Percentiles rank a stretch among this genome's conserved stretches.
Conservation (phyloP, 257 asterid species). For the Penstemon newberryi region DNA sequence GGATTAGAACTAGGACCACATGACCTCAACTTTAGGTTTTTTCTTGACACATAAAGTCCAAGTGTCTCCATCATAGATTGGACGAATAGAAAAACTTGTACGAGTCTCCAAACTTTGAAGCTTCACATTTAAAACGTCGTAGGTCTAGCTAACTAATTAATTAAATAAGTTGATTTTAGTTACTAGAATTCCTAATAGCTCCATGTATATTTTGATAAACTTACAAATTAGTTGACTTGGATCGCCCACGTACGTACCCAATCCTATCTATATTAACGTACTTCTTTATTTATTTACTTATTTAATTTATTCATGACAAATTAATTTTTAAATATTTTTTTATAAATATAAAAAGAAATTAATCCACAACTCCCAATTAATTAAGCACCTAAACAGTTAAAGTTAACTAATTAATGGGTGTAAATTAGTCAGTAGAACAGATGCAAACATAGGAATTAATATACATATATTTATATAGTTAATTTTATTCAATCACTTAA, state of each 20-base stretch:
- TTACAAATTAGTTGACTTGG: not conserved
- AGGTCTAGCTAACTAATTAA: not conserved
- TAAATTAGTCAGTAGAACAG: not conserved
- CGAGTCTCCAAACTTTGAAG: not conserved
- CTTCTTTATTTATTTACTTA: too few species aligned
- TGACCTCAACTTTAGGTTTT: not conserved
- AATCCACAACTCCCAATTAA: not conserved
- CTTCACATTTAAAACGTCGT: conserved; percentile 6
- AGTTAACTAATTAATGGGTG: too few species aligned
- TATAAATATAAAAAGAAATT: too few species aligned
- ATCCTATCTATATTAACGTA: too few species aligned
- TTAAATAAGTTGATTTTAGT: too few species aligned
- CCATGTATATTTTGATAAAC: too few species aligned
- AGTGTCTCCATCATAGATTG: conserved; percentile 15
- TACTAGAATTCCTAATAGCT: not conserved
- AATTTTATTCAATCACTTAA: not conserved
- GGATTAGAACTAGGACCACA: not conserved
- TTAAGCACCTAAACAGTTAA: too few species aligned
- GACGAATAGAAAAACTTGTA: not conserved
- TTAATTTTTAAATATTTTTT: too few species aligned
- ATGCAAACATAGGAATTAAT: not conserved
- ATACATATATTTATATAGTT: not conserved
- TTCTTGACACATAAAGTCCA: conserved; percentile 29
- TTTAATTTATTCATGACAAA: too few species aligned
- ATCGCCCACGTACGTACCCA: not conserved